Evolutionary conservation across 257 asterid species (phyloP), one percentile per base, ranked within the genome.

Genomic region (Prunella vulgaris): DNA sequence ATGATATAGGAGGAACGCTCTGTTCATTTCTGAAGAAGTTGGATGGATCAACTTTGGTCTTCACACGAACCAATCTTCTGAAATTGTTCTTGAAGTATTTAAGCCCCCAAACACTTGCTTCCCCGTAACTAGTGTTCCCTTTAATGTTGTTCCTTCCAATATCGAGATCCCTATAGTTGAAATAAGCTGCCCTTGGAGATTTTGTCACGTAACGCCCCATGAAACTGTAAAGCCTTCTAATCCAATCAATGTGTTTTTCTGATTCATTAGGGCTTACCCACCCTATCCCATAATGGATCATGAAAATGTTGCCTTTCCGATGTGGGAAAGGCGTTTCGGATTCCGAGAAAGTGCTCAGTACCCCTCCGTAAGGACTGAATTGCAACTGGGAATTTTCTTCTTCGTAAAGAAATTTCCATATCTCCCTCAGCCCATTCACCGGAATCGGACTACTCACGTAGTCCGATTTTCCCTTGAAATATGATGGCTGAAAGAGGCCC

Each of bases 1-100:
- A n/a, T 25, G 35, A 30, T 32, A 32, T 5, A 14, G 78, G 82
- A 0, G 82, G 82, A 63, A 82, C 42, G 60, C 84, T 79, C 59
- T 79, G 86, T 64, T 81, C 85, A n/a, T 81, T 82, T 63, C 80
- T 58, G 64, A 79, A 82, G 10, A 82, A 79, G 63, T 82, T 82
- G 8, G 74, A 60, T 1, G 86, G 86, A 74, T 82, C 84, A 15
- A 83, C 74, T 66, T 38, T 30, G 1, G 70, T 80, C 74, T 83
- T 83, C 27, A 83, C 78, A 10, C 62, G 67, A 44, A 83, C 83
- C 10, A 80, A 44, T 27, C 85, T 60, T 3, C 28, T 42, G 15
- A 83, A 83, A 24, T 83, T 83, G 46, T 51, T 66, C 64, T 64
- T 38, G 52, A 82, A 82, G 30, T 82, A 82, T 14, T 40, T 78